Percentiles rank a stretch among this genome's conserved stretches.
Conservation (phyloP, 2,329 filamentous ascomycete genomes). For the Stagonosporopsis rhizophila region DNA sequence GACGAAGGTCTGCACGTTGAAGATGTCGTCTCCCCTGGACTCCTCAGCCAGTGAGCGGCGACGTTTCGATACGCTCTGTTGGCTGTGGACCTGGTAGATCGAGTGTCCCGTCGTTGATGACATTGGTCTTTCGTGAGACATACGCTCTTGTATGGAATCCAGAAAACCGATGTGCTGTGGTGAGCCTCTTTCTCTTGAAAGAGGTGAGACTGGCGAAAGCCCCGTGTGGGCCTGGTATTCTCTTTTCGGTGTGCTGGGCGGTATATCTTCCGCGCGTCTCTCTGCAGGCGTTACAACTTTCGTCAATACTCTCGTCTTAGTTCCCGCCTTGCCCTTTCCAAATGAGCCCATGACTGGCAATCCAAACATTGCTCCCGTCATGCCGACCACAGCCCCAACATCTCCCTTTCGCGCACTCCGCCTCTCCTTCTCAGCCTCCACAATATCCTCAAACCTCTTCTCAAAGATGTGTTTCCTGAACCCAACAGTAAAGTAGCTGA, state of each 20-base stretch:
- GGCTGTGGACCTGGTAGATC: slow-evolving; percentile 28
- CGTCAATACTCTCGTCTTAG: slow-evolving; percentile 10
- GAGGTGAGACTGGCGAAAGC: slow-evolving; percentile 15
- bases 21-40: slow-evolving; percentile 22
- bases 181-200: slow-evolving; percentile 16
- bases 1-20: slow-evolving; percentile 31
- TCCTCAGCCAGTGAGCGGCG: slow-evolving; percentile 26
- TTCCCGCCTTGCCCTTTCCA: slow-evolving; percentile 24
- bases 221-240: slow-evolving; percentile 10
- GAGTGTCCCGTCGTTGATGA: slow-evolving; percentile 29
- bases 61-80: slow-evolving; percentile 25
- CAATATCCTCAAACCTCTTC: slow-evolving; percentile 33
- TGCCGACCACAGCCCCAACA: slow-evolving; percentile 27
- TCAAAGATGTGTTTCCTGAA: slow-evolving; percentile 34
- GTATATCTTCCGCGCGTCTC: slow-evolving; percentile 11
- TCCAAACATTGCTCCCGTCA: slow-evolving; percentile 34
- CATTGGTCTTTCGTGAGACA: slow-evolving; percentile 24
- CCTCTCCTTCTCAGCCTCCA: slow-evolving; percentile 29
- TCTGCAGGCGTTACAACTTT: slow-evolving; percentile 16
- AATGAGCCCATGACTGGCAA: slow-evolving; percentile 32
- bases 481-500: slow-evolving; percentile 31
- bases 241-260: slow-evolving; percentile 13
- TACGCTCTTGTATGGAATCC: slow-evolving; percentile 26
- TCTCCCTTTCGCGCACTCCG: slow-evolving; percentile 26
- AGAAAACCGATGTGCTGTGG: slow-evolving; percentile 32